Percentiles rank a stretch among this genome's conserved stretches.
Conservation (phyloP, 441 rosid genomes). For the Flueggea neowawraea region DNA sequence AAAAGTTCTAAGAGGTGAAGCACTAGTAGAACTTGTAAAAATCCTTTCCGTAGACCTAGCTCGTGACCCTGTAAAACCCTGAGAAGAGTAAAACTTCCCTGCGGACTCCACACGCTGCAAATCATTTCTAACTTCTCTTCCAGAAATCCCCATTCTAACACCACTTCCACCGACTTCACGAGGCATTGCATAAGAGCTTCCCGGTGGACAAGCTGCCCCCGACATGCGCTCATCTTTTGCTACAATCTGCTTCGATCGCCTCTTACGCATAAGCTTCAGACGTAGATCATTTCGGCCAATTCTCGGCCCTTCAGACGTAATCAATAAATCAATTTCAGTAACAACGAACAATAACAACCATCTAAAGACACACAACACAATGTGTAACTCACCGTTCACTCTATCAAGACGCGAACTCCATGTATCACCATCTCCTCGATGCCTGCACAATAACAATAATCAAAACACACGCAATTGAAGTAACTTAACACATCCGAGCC, state of each 20-base stretch:
- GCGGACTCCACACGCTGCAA: conserved; percentile 13
- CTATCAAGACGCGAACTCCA: conserved; percentile 15
- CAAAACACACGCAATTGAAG: not conserved
- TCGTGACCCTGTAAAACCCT: conserved; percentile 17
- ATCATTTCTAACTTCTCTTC: conserved; percentile 17
- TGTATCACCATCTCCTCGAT: conserved; percentile 15
- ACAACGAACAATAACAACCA: not conserved
- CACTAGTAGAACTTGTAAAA: conserved; percentile 15
- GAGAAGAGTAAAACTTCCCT: conserved; percentile 20
- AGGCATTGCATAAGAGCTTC: conserved; percentile 13
- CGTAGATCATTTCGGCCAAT: conserved; percentile 37
- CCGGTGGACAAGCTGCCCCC: conserved; percentile 14
- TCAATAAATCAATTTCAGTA: not conserved
- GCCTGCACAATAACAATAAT: conserved; percentile 24
- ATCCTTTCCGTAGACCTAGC: conserved; percentile 28
- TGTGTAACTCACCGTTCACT: conserved; percentile 25
- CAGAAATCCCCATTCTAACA: not conserved
- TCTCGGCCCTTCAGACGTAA: conserved; percentile 17
- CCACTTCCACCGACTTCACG: conserved; percentile 15
- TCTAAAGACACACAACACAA: not conserved
- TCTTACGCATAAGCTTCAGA: conserved; percentile 32
- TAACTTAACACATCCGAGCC: not conserved
- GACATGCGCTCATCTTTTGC: conserved; percentile 10
- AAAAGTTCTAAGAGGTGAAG: conserved; percentile 24
- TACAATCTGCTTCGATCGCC: conserved; percentile 16